Conservation (phyloP, 139 green algal species). For the Marvania coccoides region DNA sequence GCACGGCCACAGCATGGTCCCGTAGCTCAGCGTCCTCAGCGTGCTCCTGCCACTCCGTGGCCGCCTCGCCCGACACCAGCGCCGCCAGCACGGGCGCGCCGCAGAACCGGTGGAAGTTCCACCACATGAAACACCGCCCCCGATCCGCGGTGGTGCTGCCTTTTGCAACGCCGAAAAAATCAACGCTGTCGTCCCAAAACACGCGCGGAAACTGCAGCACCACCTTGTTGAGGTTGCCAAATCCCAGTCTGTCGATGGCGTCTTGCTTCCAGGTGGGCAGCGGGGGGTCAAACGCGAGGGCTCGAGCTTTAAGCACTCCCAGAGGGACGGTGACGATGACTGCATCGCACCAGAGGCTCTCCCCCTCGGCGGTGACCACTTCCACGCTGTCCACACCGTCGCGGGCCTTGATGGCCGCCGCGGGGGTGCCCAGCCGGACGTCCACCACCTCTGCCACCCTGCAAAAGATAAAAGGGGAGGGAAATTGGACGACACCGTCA, state of each 20-base stretch:
- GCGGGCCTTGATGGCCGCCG: slow-evolving; percentile 9
- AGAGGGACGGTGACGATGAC: slow-evolving; percentile 67
- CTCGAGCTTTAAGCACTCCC: slow-evolving; percentile 55
- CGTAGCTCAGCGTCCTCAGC: slow-evolving; percentile 12
- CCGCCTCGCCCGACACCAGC: slow-evolving; percentile 41
- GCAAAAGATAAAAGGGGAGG: too few species aligned
- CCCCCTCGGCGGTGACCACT: slow-evolving; percentile 20
- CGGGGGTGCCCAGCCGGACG: slow-evolving; percentile 25
- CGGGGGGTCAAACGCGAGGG: slow-evolving; percentile 59
- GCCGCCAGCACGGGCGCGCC: slow-evolving; percentile 37
- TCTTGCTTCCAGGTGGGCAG: slow-evolving; percentile 65
- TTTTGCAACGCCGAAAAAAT: slow-evolving; percentile 72
- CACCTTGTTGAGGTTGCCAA: slow-evolving; percentile 84
- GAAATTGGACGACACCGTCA: too few species aligned
- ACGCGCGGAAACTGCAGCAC: slow-evolving; percentile 67
- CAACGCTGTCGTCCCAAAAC: slow-evolving; percentile 68
- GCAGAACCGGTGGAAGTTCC: slow-evolving; percentile 63
- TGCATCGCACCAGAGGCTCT: slow-evolving; percentile 32
- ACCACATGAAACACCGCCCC: slow-evolving; percentile 78
- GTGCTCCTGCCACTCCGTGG: slow-evolving; percentile 4
- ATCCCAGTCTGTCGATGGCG: slow-evolving; percentile 63
- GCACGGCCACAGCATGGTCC: slow-evolving; percentile 32
- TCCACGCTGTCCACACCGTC: background rate
- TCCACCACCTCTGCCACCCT: slow-evolving; percentile 29
- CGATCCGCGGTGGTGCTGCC: slow-evolving; percentile 19